Evolutionary conservation across 169 alveolate species (phyloP).

Genomic region (Plasmodium fragile): DNA sequence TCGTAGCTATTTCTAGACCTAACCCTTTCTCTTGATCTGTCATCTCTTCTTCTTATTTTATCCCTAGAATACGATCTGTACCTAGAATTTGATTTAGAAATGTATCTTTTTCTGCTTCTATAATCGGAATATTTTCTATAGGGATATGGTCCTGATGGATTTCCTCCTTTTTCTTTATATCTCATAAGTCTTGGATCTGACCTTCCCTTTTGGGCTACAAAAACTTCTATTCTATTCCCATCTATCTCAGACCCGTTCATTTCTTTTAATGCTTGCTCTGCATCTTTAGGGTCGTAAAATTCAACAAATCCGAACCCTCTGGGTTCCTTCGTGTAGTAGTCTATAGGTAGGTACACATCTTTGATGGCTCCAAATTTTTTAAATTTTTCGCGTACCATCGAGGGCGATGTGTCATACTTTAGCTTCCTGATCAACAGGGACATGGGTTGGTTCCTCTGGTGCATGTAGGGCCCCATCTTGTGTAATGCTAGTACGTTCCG

Average conservation of each 20-base stretch:
- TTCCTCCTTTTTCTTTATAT: constrained; percentile 66
- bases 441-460: constrained; percentile 81
- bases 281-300: constrained; percentile 87
- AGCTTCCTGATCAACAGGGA: constrained; percentile 87
- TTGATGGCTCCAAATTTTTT: constrained; percentile 90
- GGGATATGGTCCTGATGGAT: constrained; percentile 20
- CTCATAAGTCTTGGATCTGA: constrained; percentile 81
- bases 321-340: constrained; percentile 91
- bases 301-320: constrained; percentile 94
- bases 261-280: constrained; percentile 88
- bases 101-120: constrained; percentile 53
- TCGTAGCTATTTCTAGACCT: constrained; percentile 68
- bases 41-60: constrained; percentile 66
- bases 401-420: constrained; percentile 89
- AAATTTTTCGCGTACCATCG: constrained; percentile 86
- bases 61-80: constrained; percentile 61
- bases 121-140: constrained; percentile 51
- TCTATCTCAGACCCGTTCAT: constrained; percentile 87
- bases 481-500: background rate
- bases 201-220: constrained; percentile 86
- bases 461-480: constrained; percentile 61
- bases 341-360: constrained; percentile 94
- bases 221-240: constrained; percentile 84
- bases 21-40: constrained; percentile 42
- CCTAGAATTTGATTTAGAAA: constrained; percentile 48